Percentiles rank a stretch among this genome's conserved stretches.
phyloP scores from a whole-genome alignment of 345 rosid species.

The Zanthoxylum bungeanum region DNA sequence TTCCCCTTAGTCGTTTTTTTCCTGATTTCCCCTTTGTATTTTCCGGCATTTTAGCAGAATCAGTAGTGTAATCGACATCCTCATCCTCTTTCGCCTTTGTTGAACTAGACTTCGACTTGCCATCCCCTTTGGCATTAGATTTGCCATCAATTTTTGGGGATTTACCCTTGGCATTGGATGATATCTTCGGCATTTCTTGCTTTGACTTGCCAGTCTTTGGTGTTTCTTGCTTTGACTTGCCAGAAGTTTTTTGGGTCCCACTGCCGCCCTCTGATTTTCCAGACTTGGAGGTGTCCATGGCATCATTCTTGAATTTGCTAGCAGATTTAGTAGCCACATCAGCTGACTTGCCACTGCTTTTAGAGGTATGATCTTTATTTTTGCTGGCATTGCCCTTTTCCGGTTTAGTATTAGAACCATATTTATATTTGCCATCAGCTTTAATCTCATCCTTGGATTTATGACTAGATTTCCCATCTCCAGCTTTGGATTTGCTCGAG shows the following conservation, averaged over 20 bases:
- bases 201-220: slow-evolving; percentile 36
- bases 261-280: slow-evolving; percentile 35
- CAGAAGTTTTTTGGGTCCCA: slow-evolving; percentile 14
- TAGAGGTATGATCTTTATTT: slow-evolving; percentile 41
- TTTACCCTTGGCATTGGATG: slow-evolving; percentile 37
- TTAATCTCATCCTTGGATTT: slow-evolving; percentile 34
- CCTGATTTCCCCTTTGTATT: slow-evolving; percentile 46
- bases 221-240: slow-evolving; percentile 24
- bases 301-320: slow-evolving; percentile 45
- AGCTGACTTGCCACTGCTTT: slow-evolving; percentile 40
- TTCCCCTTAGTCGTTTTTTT: slow-evolving; percentile 61
- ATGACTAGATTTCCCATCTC: slow-evolving; percentile 24
- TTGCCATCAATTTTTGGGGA: slow-evolving; percentile 36
- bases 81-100: slow-evolving; percentile 48
- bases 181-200: slow-evolving; percentile 35
- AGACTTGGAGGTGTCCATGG: slow-evolving; percentile 28
- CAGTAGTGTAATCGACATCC: slow-evolving; percentile 39
- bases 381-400: slow-evolving; percentile 38
- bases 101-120: slow-evolving; percentile 48
- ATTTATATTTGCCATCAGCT: slow-evolving; percentile 46
- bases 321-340: slow-evolving; percentile 30
- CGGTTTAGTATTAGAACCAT: slow-evolving; percentile 35
- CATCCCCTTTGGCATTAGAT: slow-evolving; percentile 35
- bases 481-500: slow-evolving; percentile 51
- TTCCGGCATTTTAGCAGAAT: slow-evolving; percentile 37